These are phyloP conservation scores for Pseudogymnoascus sp. DNA, from an alignment of 2,329 filamentous ascomycete genomes.

Conservation along the genomic window DNA sequence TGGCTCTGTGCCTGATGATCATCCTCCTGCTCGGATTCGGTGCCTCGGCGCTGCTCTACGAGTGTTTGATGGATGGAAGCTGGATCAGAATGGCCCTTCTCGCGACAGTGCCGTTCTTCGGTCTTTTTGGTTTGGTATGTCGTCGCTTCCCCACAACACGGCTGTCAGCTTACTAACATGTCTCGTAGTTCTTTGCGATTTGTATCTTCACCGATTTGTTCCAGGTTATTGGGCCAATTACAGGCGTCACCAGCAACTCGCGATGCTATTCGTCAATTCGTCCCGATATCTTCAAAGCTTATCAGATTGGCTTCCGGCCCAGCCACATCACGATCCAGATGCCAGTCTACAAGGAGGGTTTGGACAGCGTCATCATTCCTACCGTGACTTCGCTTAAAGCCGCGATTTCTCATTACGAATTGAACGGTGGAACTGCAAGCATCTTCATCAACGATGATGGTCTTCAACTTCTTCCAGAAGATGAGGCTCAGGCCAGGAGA, in stretches of 20 bases:
- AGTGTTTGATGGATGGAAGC: constrained; percentile 31
- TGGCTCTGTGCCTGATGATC: constrained; percentile 31
- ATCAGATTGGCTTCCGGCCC: constrained; percentile 27
- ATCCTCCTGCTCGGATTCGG: constrained; percentile 31
- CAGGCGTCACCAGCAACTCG: constrained; percentile 35
- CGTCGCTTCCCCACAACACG: constrained; percentile 18
- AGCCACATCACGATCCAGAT: constrained; percentile 38
- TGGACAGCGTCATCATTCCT: constrained; percentile 42
- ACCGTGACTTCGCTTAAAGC: constrained; percentile 47
- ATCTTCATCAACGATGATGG: constrained; percentile 63
- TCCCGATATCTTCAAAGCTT: constrained; percentile 29
- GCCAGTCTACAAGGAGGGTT: constrained; percentile 40
- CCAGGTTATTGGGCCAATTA: constrained; percentile 41
- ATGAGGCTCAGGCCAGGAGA: constrained; percentile 39
- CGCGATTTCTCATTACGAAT: constrained; percentile 50
- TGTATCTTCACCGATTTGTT: constrained; percentile 39
- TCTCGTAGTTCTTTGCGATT: constrained; percentile 38
- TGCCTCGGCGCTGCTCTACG: constrained; percentile 29
- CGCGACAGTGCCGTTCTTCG: constrained; percentile 30
- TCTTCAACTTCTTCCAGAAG: constrained; percentile 49
- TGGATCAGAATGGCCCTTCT: constrained; percentile 32
- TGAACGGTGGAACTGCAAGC: constrained; percentile 56
- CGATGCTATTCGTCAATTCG: constrained; percentile 38
- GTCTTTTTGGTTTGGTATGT: constrained; percentile 24
- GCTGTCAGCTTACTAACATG: constrained; percentile 31